phyloP scores from a whole-genome alignment of 257 asterid species.

The Salvia hispanica region DNA sequence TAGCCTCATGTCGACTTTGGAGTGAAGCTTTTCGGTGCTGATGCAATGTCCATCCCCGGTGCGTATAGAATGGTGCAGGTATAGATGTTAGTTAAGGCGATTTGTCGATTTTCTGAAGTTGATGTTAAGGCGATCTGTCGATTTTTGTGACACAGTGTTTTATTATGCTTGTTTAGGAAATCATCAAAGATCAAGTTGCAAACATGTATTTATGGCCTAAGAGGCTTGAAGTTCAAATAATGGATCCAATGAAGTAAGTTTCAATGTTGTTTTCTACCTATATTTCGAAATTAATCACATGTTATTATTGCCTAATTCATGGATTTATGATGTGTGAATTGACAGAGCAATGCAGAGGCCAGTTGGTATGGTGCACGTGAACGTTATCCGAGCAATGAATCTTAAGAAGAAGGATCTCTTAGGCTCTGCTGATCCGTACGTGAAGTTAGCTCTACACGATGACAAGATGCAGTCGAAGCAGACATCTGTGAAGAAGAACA shows the following conservation, averaged over 20 bases:
- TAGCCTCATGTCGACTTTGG: slow-evolving; percentile 98
- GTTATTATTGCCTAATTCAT: not conserved
- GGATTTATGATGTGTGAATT: slow-evolving; percentile 6
- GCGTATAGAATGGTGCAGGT: slow-evolving; percentile 78
- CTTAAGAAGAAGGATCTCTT: slow-evolving; percentile 80
- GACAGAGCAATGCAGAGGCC: slow-evolving; percentile 88
- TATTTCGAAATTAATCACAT: not conserved
- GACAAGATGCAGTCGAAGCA: slow-evolving; percentile 72
- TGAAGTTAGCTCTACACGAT: slow-evolving; percentile 60
- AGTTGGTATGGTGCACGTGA: slow-evolving; percentile 65
- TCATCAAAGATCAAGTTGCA: slow-evolving; percentile 86
- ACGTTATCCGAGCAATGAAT: slow-evolving; percentile 67
- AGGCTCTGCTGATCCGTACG: slow-evolving; percentile 91
- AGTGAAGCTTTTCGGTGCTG: slow-evolving; percentile 84
- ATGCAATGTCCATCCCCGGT: slow-evolving; percentile 91
- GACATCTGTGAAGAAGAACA: slow-evolving; percentile 67
- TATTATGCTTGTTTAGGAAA: slow-evolving; percentile 50
- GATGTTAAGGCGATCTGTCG: not conserved
- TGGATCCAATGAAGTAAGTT: slow-evolving; percentile 81
- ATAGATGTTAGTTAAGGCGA: no score
- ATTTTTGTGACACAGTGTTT: no score
- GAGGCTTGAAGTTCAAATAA: slow-evolving; percentile 79
- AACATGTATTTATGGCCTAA: slow-evolving; percentile 98
- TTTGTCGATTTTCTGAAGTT: no score
- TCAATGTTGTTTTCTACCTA: not conserved